Evolutionary conservation across 352 stramenopile species (phyloP), one percentile per base, ranked within the genome.

Genomic region (Phytophthora pini): DNA sequence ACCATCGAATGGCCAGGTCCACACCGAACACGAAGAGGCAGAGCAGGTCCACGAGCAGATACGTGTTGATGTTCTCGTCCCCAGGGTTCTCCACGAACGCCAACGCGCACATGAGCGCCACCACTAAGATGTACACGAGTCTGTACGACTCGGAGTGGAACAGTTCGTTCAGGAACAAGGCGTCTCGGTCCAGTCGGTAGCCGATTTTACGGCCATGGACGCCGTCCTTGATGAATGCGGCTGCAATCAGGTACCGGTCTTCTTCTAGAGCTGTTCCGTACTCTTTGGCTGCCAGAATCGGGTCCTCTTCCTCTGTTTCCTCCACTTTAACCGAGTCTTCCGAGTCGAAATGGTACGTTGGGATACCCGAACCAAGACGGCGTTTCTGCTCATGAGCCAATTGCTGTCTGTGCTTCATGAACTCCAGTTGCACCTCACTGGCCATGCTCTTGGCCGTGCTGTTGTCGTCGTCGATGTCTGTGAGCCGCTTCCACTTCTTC

Each of bases 131-230:
- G 65, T 92, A 94, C 50, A 91, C 64, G 15, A 78, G 45, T 34
- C 81, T 72, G 68, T 95, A 95, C 26, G 76, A 84, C 27, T 80
- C 73, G 2, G 84, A 89, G 56, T 94, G 87, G 61, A 93, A 94
- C 7, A 91, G 56, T 44, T 87, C 71, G 55, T 92, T 87, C 38
- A 93, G 62, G 3, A 89, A 75, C 0, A 94, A 65, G 27, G 87
- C 79, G 47, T 79, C 77, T 55, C 77, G 77, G 62, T 94, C 87
- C 32, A 94, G 66, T 32, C 84, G 79, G 53, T 92, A 93, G 38
- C 80, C 84, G 53, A 94, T 90, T 68, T 94, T 94, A 26, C 87
- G 84, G n/a, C 84, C 87, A 62, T 94, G 87, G 26, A 94, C 79
- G 22, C 84, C 87, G 58, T 94, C 87, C 52, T 84, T 83, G 48